Percentiles rank a stretch among this genome's conserved stretches.
Evolutionary conservation across 345 rosid species (phyloP).

Genomic region (Odontarrhena argentea): DNA sequence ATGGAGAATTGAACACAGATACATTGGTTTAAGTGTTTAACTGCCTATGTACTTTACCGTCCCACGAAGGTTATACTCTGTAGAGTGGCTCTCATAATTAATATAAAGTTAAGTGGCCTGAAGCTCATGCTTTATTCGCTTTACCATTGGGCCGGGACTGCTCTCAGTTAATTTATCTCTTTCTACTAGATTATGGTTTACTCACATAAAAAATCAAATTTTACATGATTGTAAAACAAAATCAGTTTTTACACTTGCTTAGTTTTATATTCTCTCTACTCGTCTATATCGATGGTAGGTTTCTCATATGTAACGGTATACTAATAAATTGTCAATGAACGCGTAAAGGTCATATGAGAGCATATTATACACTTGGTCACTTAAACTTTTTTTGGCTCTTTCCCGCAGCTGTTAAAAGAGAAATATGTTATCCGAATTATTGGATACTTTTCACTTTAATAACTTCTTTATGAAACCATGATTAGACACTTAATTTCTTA

Average conservation of each 20-base stretch:
- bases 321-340: constrained; percentile 9
- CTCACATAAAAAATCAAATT: too few species aligned
- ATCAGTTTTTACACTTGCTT: background rate
- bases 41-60: too few species aligned
- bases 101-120: too few species aligned
- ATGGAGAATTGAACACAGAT: too few species aligned
- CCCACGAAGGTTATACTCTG: too few species aligned
- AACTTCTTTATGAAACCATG: constrained; percentile 29
- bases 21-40: too few species aligned
- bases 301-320: background rate
- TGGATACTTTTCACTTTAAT: constrained; percentile 33
- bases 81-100: too few species aligned
- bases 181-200: too few species aligned
- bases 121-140: too few species aligned
- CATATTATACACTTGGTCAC: constrained; percentile 15
- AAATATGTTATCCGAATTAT: constrained; percentile 25
- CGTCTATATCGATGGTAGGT: background rate
- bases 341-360: constrained; percentile 2
- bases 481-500: constrained; percentile 22
- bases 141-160: too few species aligned
- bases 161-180: too few species aligned
- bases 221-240: too few species aligned
- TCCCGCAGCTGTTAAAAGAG: constrained; percentile 16
- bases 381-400: constrained; percentile 23
- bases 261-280: background rate